Conservation (phyloP, 345 rosid genomes). For the Carallia pectinifolia region DNA sequence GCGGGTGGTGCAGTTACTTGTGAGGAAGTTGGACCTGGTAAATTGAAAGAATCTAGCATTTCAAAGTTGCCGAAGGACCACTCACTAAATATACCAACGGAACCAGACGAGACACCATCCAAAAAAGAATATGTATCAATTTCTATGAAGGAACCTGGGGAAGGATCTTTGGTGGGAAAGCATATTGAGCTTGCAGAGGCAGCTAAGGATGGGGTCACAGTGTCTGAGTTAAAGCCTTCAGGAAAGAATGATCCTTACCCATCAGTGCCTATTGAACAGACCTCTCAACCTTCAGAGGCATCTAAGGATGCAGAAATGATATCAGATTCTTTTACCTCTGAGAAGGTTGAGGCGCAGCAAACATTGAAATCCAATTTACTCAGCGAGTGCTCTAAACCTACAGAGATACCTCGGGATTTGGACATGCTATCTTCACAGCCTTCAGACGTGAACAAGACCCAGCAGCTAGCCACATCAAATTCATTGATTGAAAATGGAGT, state of each 20-base stretch:
- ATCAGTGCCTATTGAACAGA: constrained; percentile 29
- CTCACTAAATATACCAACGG: constrained; percentile 17
- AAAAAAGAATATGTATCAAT: constrained; percentile 20
- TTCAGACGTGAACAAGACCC: constrained; percentile 23
- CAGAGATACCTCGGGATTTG: constrained; percentile 38
- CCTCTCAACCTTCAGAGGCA: constrained; percentile 28
- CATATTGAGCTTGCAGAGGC: constrained; percentile 7
- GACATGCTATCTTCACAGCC: constrained; percentile 40
- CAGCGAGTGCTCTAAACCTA: constrained; percentile 27
- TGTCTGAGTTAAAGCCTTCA: constrained; percentile 2
- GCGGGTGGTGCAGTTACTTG: constrained; percentile 13
- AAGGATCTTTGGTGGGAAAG: constrained; percentile 22
- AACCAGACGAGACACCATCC: constrained; percentile 26
- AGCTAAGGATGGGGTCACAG: constrained; percentile 9
- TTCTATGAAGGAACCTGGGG: constrained; percentile 31
- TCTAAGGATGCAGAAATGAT: constrained; percentile 41
- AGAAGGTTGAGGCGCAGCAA: constrained; percentile 40
- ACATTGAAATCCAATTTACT: constrained; percentile 27
- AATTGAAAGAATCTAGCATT: constrained; percentile 35
- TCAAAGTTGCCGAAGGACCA: constrained; percentile 27
- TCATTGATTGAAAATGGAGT: constrained; percentile 28
- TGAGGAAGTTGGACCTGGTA: constrained; percentile 35
- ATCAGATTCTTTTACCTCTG: constrained; percentile 36
- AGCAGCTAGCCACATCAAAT: constrained; percentile 16
- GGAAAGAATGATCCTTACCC: constrained; percentile 11